A percentile compares a stretch with the other conserved stretches of the same genome.
These are phyloP conservation scores for Fusarium illudens DNA, from an alignment of 2,329 filamentous ascomycete species.

Conservation along the genomic window DNA sequence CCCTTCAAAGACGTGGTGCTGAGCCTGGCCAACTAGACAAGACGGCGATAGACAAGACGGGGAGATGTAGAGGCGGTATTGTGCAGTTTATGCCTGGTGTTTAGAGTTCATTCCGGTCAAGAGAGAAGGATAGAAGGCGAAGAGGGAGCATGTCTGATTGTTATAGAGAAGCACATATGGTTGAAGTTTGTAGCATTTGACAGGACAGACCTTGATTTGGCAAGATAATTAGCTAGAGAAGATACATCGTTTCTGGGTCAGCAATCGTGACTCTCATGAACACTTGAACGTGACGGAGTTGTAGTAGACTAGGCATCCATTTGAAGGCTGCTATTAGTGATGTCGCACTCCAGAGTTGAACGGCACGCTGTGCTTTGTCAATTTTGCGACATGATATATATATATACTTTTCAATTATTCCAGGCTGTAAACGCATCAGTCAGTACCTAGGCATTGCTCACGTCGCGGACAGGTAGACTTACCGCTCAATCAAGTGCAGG, in stretches of 20 bases:
- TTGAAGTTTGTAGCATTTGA: slow-evolving; percentile 19
- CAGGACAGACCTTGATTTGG: slow-evolving; percentile 11
- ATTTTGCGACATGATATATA: slow-evolving; percentile 25
- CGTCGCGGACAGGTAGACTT: slow-evolving; percentile 38
- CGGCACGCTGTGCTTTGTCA: slow-evolving; percentile 27
- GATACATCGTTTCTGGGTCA: neutral
- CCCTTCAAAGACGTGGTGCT: slow-evolving; percentile 54
- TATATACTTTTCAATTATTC: slow-evolving; percentile 27
- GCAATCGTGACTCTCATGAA: neutral
- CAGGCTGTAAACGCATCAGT: slow-evolving; percentile 20
- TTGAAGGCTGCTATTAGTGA: neutral
- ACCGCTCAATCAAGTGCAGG: slow-evolving; percentile 96
- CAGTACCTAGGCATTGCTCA: neutral
- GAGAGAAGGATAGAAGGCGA: slow-evolving; percentile 16
- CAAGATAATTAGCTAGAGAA: slow-evolving; percentile 8
- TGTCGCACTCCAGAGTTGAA: slow-evolving; percentile 3
- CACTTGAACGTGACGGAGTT: slow-evolving; percentile 5
- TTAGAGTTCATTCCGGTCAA: slow-evolving; percentile 28
- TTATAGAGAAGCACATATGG: slow-evolving; percentile 2
- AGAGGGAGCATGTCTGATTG: slow-evolving; percentile 11
- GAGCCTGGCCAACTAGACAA: slow-evolving; percentile 43
- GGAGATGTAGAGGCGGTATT: slow-evolving; percentile 2
- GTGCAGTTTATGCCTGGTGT: slow-evolving; percentile 19
- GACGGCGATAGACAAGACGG: neutral
- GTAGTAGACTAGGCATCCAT: neutral